Conservation (phyloP, 176 grass and related monocot species). For the Panicum miliaceum region DNA sequence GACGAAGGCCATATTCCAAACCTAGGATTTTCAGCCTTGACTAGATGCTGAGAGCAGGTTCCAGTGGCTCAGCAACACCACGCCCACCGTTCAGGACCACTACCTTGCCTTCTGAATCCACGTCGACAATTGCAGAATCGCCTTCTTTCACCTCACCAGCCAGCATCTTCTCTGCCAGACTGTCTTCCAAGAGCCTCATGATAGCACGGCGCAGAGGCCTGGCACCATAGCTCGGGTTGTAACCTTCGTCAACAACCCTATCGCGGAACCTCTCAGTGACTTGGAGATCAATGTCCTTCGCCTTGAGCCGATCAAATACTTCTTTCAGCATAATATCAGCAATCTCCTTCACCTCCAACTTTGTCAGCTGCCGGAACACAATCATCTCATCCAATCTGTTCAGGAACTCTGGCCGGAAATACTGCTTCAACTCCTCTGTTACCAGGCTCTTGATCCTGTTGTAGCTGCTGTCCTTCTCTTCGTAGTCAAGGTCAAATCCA, state of each 20-base stretch:
- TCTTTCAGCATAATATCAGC: conserved; percentile 98
- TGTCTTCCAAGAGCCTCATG: conserved; percentile 94
- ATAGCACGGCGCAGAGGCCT: conserved; percentile 89
- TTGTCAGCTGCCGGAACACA: conserved; percentile 93
- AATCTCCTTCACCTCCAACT: conserved; percentile 97
- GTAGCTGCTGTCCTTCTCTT: conserved; percentile 93
- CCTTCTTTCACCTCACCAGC: conserved; percentile 93
- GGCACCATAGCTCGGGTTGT: conserved; percentile 94
- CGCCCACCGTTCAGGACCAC: conserved; percentile 70
- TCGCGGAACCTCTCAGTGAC: conserved; percentile 91
- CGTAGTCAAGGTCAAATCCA: conserved; percentile 84
- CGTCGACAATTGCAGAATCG: conserved; percentile 87
- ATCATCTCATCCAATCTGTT: conserved; percentile 97
- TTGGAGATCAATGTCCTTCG: conserved; percentile 85
- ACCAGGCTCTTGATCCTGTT: conserved; percentile 92
- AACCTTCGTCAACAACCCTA: conserved; percentile 90
- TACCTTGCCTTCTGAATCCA: conserved; percentile 90
- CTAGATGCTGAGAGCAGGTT: conserved; percentile 50
- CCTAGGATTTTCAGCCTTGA: background rate
- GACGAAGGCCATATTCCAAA: background rate
- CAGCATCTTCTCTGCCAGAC: conserved; percentile 88
- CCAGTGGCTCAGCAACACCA: conserved; percentile 56
- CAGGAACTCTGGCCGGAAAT: conserved; percentile 87
- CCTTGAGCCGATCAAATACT: conserved; percentile 90
- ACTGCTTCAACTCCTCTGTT: conserved; percentile 92